These are phyloP conservation scores for Meyerozyma guilliermondii DNA, from an alignment of 1,139 yeast genomes.

Conservation along the genomic window DNA sequence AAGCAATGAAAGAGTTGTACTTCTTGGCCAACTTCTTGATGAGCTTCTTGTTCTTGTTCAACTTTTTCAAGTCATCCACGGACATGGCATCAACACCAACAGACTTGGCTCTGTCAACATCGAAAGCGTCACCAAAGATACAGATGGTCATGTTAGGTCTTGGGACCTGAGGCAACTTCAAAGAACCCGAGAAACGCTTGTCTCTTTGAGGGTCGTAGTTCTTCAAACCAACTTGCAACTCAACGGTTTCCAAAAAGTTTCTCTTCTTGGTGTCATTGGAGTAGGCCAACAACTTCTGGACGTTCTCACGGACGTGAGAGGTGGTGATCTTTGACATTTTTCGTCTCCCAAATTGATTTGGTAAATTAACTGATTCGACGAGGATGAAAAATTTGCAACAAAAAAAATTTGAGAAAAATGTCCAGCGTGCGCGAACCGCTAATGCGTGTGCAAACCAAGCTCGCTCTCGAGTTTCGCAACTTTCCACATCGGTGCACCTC, in stretches of 20 bases:
- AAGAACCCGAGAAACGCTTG: conserved; percentile 99
- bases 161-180: conserved; percentile 98
- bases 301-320: conserved; percentile 95
- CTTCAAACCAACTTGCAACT: conserved; percentile 99
- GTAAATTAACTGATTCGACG: conserved; percentile 49
- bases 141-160: conserved; percentile 99
- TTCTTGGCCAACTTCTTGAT: conserved; percentile 99
- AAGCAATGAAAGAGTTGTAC: conserved; percentile 99
- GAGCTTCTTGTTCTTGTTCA: conserved; percentile 99
- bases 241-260: conserved; percentile 99
- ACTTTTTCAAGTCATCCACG: conserved; percentile 99
- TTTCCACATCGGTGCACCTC: not conserved
- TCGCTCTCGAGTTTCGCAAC: not conserved
- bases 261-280: conserved; percentile 98
- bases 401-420: not conserved
- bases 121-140: conserved; percentile 99
- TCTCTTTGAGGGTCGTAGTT: conserved; percentile 99
- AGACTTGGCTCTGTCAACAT: conserved; percentile 99
- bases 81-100: conserved; percentile 99
- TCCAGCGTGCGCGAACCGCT: not conserved
- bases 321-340: conserved; percentile 90
- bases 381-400: conserved; percentile 26
- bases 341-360: conserved; percentile 70
- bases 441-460: not conserved
- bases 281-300: conserved; percentile 84